Evolutionary conservation across 2,329 filamentous ascomycete species (phyloP).

Genomic region (Neofusicoccum cordaticola): DNA sequence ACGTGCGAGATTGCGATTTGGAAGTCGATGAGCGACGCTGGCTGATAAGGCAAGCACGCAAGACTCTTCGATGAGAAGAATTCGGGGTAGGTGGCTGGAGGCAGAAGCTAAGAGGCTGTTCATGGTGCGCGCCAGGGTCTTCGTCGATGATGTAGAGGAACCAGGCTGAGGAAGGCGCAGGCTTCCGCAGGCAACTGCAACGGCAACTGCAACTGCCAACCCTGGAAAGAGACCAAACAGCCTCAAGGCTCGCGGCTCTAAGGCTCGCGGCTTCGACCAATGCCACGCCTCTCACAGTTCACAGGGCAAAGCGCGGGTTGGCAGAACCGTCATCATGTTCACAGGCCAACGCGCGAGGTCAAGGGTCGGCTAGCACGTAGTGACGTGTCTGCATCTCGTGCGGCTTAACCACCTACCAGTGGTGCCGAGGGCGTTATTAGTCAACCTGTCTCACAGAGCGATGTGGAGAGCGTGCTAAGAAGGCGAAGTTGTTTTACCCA

Average conservation of each 20-base stretch:
- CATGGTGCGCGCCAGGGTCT: background rate
- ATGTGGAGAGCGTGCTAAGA: background rate
- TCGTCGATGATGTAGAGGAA: background rate
- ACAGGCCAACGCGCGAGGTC: background rate
- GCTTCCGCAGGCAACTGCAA: background rate
- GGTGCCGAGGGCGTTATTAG: background rate
- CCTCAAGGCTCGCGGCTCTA: background rate
- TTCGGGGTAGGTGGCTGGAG: background rate
- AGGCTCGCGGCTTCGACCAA: background rate
- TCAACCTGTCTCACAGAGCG: background rate
- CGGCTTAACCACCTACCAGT: too few species aligned
- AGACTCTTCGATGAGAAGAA: background rate
- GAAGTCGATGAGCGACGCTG: background rate
- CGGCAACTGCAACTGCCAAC: background rate
- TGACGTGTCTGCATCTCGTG: background rate
- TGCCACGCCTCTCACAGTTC: background rate
- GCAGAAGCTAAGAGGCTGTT: too few species aligned
- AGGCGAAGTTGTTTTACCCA: background rate
- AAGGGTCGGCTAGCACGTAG: background rate
- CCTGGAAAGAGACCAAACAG: background rate
- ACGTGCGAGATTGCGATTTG: background rate
- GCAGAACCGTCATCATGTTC: too few species aligned
- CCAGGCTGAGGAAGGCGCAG: background rate
- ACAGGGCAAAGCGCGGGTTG: too few species aligned
- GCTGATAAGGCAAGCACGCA: background rate